These are phyloP conservation scores for Fusarium buxicola DNA, from an alignment of 2,329 filamentous ascomycete species.

Conservation along the genomic window DNA sequence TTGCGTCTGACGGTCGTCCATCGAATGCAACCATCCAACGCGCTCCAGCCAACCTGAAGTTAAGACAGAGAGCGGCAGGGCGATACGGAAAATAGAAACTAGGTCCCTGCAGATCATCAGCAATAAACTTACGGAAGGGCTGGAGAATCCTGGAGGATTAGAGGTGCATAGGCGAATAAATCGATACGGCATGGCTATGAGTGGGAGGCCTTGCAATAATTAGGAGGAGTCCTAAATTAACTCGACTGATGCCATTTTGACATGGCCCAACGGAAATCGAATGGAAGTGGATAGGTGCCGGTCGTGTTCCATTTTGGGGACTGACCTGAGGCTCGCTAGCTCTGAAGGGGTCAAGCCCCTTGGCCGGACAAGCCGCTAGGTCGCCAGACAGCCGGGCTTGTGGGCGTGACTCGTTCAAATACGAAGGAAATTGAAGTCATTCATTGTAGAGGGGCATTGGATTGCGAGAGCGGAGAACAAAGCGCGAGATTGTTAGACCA, in stretches of 20 bases:
- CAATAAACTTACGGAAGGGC: neutral
- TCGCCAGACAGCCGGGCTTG: slow-evolving; percentile 14
- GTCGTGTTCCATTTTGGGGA: slow-evolving; percentile 24
- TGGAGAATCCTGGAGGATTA: neutral
- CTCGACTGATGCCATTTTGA: slow-evolving; percentile 10
- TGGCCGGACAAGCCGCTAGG: slow-evolving; percentile 1
- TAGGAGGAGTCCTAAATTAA: too few relatives aligned
- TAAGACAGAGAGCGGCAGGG: slow-evolving; percentile 4
- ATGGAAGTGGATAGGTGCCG: slow-evolving; percentile 16
- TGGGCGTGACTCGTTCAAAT: slow-evolving; percentile 27
- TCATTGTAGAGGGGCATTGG: slow-evolving; percentile 1
- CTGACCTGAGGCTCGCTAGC: slow-evolving; percentile 22
- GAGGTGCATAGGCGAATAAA: too few relatives aligned
- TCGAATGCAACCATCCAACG: slow-evolving; percentile 36
- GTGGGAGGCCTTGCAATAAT: too few relatives aligned
- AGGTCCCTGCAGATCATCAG: neutral
- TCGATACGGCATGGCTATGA: too few relatives aligned
- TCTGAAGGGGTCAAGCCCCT: slow-evolving; percentile 3
- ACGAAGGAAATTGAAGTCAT: slow-evolving; percentile 40
- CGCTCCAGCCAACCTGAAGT: neutral
- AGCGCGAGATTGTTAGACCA: too few relatives aligned
- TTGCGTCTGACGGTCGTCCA: slow-evolving; percentile 18
- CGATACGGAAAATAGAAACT: neutral
- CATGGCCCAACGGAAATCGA: slow-evolving; percentile 25
- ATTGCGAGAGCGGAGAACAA: neutral